Evolutionary conservation across 805 yeast genomes (phyloP).

Genomic region (Myxozyma nipponensis): DNA sequence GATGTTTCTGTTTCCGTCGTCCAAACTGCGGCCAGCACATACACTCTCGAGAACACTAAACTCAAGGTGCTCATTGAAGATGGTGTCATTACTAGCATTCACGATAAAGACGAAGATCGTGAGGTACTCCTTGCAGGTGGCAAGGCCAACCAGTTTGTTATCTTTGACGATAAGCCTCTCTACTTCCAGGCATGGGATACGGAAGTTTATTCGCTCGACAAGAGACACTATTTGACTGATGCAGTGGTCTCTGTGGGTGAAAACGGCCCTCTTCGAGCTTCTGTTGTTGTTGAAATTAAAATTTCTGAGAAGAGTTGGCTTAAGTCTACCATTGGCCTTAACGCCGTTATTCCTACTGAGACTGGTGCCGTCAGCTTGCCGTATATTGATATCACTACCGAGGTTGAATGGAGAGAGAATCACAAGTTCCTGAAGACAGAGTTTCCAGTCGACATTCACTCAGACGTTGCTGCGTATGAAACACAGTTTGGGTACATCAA

Average conservation of each 20-base stretch:
- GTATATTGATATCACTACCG: conserved; percentile 50
- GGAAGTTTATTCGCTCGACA: conserved; percentile 79
- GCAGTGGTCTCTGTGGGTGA: conserved; percentile 43
- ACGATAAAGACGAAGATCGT: conserved; percentile 54
- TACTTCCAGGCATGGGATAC: conserved; percentile 98
- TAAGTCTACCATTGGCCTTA: conserved; percentile 64
- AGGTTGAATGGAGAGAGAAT: conserved; percentile 82
- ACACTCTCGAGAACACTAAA: conserved; percentile 56
- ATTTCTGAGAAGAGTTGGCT: conserved; percentile 58
- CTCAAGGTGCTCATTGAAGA: conserved; percentile 59
- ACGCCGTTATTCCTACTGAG: conserved; percentile 43
- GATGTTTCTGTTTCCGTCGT: conserved; percentile 42
- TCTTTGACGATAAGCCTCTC: conserved; percentile 87
- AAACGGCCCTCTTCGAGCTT: conserved; percentile 56
- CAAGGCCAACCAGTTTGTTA: conserved; percentile 74
- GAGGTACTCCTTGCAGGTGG: conserved; percentile 66
- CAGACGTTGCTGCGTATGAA: conserved; percentile 80
- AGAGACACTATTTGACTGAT: conserved; percentile 50
- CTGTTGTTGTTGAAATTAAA: conserved; percentile 58
- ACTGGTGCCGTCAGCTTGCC: conserved; percentile 32
- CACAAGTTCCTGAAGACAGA: conserved; percentile 90
- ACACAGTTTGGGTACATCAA: conserved; percentile 90
- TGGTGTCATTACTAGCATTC: conserved; percentile 59
- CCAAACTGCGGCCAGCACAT: conserved; percentile 42
- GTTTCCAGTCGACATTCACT: conserved; percentile 80